Percentiles rank a stretch among this genome's conserved stretches.
phyloP scores from a whole-genome alignment of 2,329 filamentous ascomycete genomes.

The Fusarium foetens region DNA sequence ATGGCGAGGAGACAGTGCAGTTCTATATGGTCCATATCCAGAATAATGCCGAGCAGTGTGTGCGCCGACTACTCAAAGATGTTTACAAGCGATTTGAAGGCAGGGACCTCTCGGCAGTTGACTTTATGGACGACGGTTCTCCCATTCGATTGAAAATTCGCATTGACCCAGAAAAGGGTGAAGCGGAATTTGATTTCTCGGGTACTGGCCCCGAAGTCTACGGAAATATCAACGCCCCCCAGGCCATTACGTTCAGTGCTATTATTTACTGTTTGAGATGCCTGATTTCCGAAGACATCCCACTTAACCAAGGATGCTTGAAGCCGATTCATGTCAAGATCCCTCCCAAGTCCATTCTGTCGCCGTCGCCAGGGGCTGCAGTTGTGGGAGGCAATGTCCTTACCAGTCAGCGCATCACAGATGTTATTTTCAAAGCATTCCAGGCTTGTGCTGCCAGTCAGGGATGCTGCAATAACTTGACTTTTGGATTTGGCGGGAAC shows the following conservation, averaged over 20 bases:
- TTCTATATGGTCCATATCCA: constrained; percentile 89
- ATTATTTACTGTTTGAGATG: constrained; percentile 88
- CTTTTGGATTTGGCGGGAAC: constrained; percentile 75
- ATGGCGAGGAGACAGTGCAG: constrained; percentile 79
- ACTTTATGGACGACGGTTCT: constrained; percentile 87
- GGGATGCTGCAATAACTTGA: constrained; percentile 85
- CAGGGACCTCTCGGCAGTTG: constrained; percentile 74
- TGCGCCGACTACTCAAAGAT: constrained; percentile 76
- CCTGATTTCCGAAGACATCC: constrained; percentile 83
- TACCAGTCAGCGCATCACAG: constrained; percentile 57
- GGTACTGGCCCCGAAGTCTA: constrained; percentile 85
- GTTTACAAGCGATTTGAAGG: constrained; percentile 77
- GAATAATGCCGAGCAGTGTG: constrained; percentile 79
- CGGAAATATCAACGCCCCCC: constrained; percentile 82
- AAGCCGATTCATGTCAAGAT: constrained; percentile 80
- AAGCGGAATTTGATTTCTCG: constrained; percentile 82
- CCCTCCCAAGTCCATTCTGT: constrained; percentile 77
- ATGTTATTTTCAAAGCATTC: constrained; percentile 73
- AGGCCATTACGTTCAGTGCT: constrained; percentile 85
- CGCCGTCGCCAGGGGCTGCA: constrained; percentile 78
- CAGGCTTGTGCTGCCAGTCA: constrained; percentile 81
- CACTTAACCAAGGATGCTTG: constrained; percentile 84
- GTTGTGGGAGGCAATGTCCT: constrained; percentile 84
- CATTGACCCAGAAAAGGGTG: constrained; percentile 78
- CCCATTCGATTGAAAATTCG: constrained; percentile 79